Percentiles rank a stretch among this genome's conserved stretches.
Conservation (phyloP, 2,329 filamentous ascomycete genomes). For the Moelleriella libera region DNA sequence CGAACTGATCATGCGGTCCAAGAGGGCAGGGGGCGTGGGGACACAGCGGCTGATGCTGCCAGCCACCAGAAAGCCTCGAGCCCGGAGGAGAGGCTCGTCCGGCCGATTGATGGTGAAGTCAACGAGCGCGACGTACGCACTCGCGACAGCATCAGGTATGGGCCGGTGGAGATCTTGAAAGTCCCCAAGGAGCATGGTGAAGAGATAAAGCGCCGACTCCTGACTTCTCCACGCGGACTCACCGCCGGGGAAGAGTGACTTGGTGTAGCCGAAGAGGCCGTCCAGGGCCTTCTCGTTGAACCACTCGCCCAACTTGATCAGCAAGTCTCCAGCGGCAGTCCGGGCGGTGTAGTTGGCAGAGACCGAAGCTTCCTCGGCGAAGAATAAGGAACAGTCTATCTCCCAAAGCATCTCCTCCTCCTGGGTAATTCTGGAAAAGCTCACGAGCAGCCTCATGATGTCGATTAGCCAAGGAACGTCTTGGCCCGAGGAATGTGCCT, state of each 20-base stretch:
- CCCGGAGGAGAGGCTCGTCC: constrained; percentile 65
- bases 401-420: constrained; percentile 96
- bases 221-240: constrained; percentile 43
- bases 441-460: constrained; percentile 71
- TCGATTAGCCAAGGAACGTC: constrained; percentile 72
- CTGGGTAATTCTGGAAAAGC: constrained; percentile 77
- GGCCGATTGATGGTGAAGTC: constrained; percentile 57
- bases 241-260: constrained; percentile 52
- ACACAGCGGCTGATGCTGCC: constrained; percentile 63
- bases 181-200: constrained; percentile 73
- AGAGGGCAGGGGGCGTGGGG: constrained; percentile 46
- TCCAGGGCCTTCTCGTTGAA: constrained; percentile 62
- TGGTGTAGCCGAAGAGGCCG: constrained; percentile 64
- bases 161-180: constrained; percentile 64
- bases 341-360: constrained; percentile 93
- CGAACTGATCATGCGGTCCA: constrained; percentile 61
- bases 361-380: constrained; percentile 88
- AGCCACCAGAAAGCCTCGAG: constrained; percentile 75
- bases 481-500: constrained; percentile 40
- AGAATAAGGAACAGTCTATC: constrained; percentile 87
- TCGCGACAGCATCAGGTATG: constrained; percentile 54
- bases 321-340: constrained; percentile 79
- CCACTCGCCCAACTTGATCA: constrained; percentile 91
- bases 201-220: constrained; percentile 71
- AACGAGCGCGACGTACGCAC: constrained; percentile 67